Evolutionary conservation across 176 grass and related monocot species (phyloP).

Genomic region (barley (Hordeum vulgare)): MorexV3_pseudomolecules_assembly NC_058524.1:615345432-615345931

Average conservation of each 20-base stretch:
- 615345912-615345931: neutral
- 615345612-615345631: neutral
- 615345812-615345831: neutral
- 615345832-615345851: neutral
- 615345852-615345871: slow-evolving; percentile 11
- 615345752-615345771: neutral
- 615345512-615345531: neutral
- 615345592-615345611: neutral
- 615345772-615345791: neutral
- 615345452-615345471: neutral
- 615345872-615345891: neutral
- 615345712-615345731: slow-evolving; percentile 13
- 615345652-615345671: slow-evolving; percentile 2
- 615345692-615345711: neutral
- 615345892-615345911: neutral
- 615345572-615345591: slow-evolving; percentile 6
- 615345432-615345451: neutral
- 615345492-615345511: neutral
- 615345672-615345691: neutral
- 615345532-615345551: neutral
- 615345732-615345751: neutral
- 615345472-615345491: neutral
- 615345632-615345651: neutral
- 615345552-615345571: neutral
- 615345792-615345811: neutral